Evolutionary conservation across 2,329 filamentous ascomycete species (phyloP).

Genomic region (Capronia americana): DNA sequence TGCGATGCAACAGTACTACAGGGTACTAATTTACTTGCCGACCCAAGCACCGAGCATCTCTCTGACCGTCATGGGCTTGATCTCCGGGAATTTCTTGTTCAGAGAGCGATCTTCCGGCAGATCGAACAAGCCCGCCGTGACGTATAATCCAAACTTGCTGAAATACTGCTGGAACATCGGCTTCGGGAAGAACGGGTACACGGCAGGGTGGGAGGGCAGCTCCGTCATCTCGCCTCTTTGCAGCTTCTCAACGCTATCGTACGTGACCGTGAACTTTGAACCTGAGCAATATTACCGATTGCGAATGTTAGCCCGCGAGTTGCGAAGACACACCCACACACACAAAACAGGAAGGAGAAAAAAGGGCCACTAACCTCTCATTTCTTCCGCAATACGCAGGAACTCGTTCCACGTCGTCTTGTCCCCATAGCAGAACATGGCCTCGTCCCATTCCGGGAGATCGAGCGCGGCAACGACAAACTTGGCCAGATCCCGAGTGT

Average conservation of each 20-base stretch:
- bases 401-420: slow-evolving; percentile 55
- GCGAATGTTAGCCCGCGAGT: too few relatives aligned
- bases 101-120: slow-evolving; percentile 27
- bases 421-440: slow-evolving; percentile 46
- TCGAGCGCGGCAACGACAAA: slow-evolving; percentile 54
- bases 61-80: slow-evolving; percentile 39
- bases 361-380: slow-evolving; percentile 46
- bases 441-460: slow-evolving; percentile 53
- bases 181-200: slow-evolving; percentile 40
- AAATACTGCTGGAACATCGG: slow-evolving; percentile 38
- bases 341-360: neutral
- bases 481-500: slow-evolving; percentile 57
- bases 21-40: neutral
- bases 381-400: slow-evolving; percentile 51
- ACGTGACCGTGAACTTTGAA: slow-evolving; percentile 45
- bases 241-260: slow-evolving; percentile 46
- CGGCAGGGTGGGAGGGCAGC: slow-evolving; percentile 38
- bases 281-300: neutral
- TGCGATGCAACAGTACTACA: too few relatives aligned
- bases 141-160: slow-evolving; percentile 34
- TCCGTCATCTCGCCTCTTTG: slow-evolving; percentile 47
- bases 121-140: slow-evolving; percentile 33
- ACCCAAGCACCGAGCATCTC: slow-evolving; percentile 21
- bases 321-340: neutral
- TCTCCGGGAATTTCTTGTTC: slow-evolving; percentile 39